These are phyloP conservation scores for Thecamonas trahens DNA, from an alignment of 78 protist genomes.

Conservation along the genomic window DNA sequence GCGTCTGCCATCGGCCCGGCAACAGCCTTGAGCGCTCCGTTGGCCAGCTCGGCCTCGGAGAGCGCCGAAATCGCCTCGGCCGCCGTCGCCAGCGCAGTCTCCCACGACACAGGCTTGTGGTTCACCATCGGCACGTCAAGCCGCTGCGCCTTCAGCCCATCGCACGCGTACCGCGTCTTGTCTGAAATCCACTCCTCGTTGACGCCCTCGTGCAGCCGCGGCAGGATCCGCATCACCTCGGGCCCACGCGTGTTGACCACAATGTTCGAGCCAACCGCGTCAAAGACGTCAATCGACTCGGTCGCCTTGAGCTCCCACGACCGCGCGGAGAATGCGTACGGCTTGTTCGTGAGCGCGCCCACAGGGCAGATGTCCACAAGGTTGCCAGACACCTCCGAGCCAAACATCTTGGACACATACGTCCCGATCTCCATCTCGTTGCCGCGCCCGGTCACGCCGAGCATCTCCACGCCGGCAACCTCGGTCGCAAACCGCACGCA, in stretches of 20 bases:
- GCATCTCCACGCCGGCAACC: slow-evolving; percentile 46
- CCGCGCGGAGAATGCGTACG: slow-evolving; percentile 59
- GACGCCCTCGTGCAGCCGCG: slow-evolving; percentile 33
- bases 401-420: slow-evolving; percentile 28
- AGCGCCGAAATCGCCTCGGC: background rate
- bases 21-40: too few species aligned
- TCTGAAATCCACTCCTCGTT: slow-evolving; percentile 66
- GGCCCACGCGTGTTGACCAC: slow-evolving; percentile 26
- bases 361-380: slow-evolving; percentile 79
- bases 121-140: slow-evolving; percentile 21
- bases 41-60: background rate
- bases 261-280: slow-evolving; percentile 38
- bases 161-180: slow-evolving; percentile 47
- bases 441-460: slow-evolving; percentile 78
- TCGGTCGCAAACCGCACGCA: slow-evolving; percentile 69
- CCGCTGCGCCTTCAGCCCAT: slow-evolving; percentile 67
- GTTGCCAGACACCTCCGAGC: slow-evolving; percentile 59
- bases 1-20: slow-evolving; percentile 38
- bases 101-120: slow-evolving; percentile 17
- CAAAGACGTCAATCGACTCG: slow-evolving; percentile 53
- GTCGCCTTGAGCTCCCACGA: slow-evolving; percentile 59
- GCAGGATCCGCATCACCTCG: slow-evolving; percentile 58
- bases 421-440: slow-evolving; percentile 67
- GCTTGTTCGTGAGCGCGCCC: slow-evolving; percentile 70
- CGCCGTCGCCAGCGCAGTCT: slow-evolving; percentile 10